phyloP scores from a whole-genome alignment of 2,329 filamentous ascomycete genomes.

The Penicillium sp. region DNA sequence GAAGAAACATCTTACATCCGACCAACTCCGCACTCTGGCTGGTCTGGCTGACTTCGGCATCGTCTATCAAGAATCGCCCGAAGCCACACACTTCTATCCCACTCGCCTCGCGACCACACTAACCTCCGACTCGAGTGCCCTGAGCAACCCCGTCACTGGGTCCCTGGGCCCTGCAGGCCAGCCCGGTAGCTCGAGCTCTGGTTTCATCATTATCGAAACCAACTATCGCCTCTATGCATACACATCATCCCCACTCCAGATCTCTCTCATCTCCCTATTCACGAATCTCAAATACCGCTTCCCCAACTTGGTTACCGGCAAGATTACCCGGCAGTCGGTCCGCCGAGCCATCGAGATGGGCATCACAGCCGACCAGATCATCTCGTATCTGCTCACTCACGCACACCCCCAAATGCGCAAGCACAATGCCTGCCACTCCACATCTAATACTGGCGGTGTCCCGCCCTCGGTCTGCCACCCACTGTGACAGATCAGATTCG shows the following conservation, averaged over 20 bases:
- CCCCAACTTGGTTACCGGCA: constrained; percentile 87
- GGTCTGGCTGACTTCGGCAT: constrained; percentile 89
- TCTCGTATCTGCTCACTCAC: constrained; percentile 84
- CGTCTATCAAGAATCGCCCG: constrained; percentile 58
- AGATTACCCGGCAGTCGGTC: constrained; percentile 82
- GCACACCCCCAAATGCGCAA: constrained; percentile 91
- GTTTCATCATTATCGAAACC: constrained; percentile 93
- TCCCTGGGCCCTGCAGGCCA: constrained; percentile 46
- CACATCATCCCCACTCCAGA: constrained; percentile 87
- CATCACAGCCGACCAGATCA: constrained; percentile 93
- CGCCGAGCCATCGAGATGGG: constrained; percentile 80
- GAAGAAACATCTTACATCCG: constrained; percentile 72
- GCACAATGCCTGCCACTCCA: constrained; percentile 40
- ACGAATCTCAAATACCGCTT: constrained; percentile 82
- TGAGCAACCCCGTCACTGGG: constrained; percentile 66
- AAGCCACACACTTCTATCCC: constrained; percentile 65
- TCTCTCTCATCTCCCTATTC: constrained; percentile 88
- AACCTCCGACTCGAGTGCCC: constrained; percentile 67
- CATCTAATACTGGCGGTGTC: constrained; percentile 37
- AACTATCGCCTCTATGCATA: constrained; percentile 98
- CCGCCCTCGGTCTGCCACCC: constrained; percentile 71
- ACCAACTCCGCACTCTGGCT: constrained; percentile 82
- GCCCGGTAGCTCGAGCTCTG: constrained; percentile 41
- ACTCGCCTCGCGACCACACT: constrained; percentile 91
- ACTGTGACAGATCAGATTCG: constrained; percentile 97